phyloP scores from a whole-genome alignment of 352 stramenopile genomes.

The Elongisporangium undulatum region DNA sequence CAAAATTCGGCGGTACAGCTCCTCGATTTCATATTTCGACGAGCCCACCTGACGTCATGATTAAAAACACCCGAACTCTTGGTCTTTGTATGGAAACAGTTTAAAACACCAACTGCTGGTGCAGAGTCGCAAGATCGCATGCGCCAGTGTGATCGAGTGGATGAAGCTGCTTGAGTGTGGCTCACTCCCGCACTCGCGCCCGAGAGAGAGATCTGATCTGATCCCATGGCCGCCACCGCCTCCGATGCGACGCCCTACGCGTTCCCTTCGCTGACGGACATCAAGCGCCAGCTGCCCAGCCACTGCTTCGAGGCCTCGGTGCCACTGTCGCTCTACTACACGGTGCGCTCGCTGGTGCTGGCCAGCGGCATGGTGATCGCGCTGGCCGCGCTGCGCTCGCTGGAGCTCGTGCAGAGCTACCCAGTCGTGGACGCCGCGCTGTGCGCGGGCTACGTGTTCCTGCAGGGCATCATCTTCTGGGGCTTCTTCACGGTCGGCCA shows the following conservation, averaged over 20 bases:
- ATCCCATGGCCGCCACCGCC: slow-evolving; percentile 10
- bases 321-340: slow-evolving; percentile 70
- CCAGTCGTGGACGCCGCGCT: slow-evolving; percentile 35
- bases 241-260: slow-evolving; percentile 22
- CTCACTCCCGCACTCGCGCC: slow-evolving; percentile 3
- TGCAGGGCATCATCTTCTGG: slow-evolving; percentile 80
- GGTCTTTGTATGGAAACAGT: not conserved
- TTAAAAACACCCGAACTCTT: not conserved
- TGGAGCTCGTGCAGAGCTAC: slow-evolving; percentile 32
- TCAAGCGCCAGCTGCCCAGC: slow-evolving; percentile 71
- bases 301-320: slow-evolving; percentile 73
- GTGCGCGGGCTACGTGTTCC: slow-evolving; percentile 53
- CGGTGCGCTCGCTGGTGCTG: slow-evolving; percentile 45
- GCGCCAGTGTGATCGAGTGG: not conserved
- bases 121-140: not conserved
- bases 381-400: slow-evolving; percentile 34
- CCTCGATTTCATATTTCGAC: not conserved
- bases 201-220: not conserved
- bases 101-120: not conserved
- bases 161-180: not conserved
- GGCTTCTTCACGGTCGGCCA: slow-evolving; percentile 83
- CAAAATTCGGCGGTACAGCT: not conserved
- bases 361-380: slow-evolving; percentile 32
- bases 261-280: slow-evolving; percentile 77
- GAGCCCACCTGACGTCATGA: not conserved